Conservation (phyloP, 306 rosid species). For the Acacia melanoxylon region DNA sequence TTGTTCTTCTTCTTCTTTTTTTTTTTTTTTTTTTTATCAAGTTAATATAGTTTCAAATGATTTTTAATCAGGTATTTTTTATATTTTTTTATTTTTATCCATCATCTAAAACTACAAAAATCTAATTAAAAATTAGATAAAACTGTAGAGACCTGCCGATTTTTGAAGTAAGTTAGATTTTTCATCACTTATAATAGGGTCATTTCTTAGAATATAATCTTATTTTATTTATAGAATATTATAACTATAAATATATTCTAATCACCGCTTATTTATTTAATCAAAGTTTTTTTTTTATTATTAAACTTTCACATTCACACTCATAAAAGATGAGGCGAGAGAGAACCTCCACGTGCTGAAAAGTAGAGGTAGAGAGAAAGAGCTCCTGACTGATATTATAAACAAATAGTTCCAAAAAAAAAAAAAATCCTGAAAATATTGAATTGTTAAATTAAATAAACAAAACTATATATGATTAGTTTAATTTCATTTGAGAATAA, state of each 20-base stretch:
- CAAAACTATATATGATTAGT: not conserved
- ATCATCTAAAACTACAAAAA: no score
- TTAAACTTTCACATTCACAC: not conserved
- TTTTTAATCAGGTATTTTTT: no score
- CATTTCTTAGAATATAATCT: not conserved
- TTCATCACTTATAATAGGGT: not conserved
- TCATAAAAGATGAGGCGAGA: not conserved
- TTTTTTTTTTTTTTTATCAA: not conserved
- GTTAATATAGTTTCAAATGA: no score
- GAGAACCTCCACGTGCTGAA: not conserved
- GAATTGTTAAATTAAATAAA: not conserved
- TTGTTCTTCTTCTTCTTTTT: no score
- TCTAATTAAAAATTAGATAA: no score
- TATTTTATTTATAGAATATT: not conserved
- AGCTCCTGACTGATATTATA: not conserved
- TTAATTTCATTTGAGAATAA: not conserved
- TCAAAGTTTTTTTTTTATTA: not conserved
- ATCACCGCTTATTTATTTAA: not conserved
- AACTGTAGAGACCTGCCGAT: no score
- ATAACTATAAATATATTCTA: not conserved
- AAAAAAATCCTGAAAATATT: not conserved
- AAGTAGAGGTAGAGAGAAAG: slow-evolving; percentile 3
- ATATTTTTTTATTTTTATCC: no score
- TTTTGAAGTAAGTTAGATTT: not conserved
- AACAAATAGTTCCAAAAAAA: not conserved